Evolutionary conservation across 75 land plant genomes (phyloP), one percentile per base, ranked within the genome.

Genomic region (Chamaecyparis obtusa): DNA sequence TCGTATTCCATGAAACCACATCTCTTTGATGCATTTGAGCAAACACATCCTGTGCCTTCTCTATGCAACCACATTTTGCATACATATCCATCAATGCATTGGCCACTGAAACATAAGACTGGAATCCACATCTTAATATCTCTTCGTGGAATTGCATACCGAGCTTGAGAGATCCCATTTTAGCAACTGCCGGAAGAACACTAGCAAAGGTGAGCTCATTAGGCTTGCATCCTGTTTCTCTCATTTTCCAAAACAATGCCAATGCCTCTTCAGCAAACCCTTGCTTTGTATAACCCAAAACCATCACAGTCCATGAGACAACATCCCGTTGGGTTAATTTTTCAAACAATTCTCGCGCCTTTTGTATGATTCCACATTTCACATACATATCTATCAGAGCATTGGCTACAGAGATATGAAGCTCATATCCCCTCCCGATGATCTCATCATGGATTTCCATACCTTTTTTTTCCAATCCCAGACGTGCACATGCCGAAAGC

Each of bases 231-330:
- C 88, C 93, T 7, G 74, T 67, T 33, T 24, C 55, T 44, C 85
- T 44, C 93, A 93, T 92, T 33, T 27, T 15, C 24, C 82, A 27
- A 54, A 91, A 93, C 60, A 87, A 43, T 13, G 43, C 49, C 56
- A 94, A 74, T 0, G 94, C 94, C 51, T 90, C 86, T 15, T 87
- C 44, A 33, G 86, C 54, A 9, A 69, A 1, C 39, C 92, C 90
- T 5, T 55, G n/a, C 41, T 86, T 93, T 10, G 46, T 87, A 86
- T 90, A 88, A 49, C 89, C 92, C 33, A 89, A 83, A 17, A 94
- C 83, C 48, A 90, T 67, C 16, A 79, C 87, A 36, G 89, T 93
- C 94, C 95, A 94, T 13, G 95, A 88, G 27, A 93, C 90, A 13
- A 91, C 87, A 71, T 93, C 92, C 51, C 88, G 64, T 19, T 77